Evolutionary conservation across 1,139 yeast genomes (phyloP).

Genomic region (Candida albicans): DNA sequence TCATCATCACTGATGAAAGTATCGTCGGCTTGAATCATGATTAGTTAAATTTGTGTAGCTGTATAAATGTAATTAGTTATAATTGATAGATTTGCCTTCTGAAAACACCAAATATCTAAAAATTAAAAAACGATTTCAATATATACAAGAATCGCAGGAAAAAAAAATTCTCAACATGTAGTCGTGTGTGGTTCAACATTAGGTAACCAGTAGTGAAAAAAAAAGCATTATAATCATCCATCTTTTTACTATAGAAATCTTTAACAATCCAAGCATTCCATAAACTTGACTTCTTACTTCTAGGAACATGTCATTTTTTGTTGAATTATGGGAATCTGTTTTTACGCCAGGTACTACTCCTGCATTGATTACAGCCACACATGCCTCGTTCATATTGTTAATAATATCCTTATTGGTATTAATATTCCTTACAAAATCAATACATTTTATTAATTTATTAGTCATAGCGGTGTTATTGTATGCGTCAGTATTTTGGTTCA

Average conservation of each 20-base stretch:
- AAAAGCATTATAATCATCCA: background rate
- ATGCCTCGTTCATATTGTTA: slow-evolving; percentile 32
- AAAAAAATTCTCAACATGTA: too few species aligned
- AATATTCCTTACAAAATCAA: slow-evolving; percentile 62
- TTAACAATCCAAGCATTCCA: background rate
- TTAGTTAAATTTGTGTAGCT: background rate
- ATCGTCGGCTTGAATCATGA: slow-evolving; percentile 32
- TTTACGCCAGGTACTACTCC: slow-evolving; percentile 96
- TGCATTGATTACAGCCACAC: slow-evolving; percentile 69
- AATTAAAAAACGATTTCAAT: too few species aligned
- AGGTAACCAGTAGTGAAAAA: background rate
- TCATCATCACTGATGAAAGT: slow-evolving; percentile 74
- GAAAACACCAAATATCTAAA: background rate
- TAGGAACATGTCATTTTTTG: slow-evolving; percentile 37
- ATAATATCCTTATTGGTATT: slow-evolving; percentile 53
- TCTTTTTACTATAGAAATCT: background rate
- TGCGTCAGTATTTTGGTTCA: slow-evolving; percentile 85
- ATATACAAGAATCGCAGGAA: too few species aligned
- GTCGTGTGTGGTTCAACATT: too few species aligned
- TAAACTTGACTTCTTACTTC: too few species aligned
- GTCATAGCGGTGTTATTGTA: slow-evolving; percentile 71
- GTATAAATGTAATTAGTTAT: background rate
- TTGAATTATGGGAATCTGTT: slow-evolving; percentile 84
- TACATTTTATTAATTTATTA: slow-evolving; percentile 76
- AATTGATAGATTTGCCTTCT: slow-evolving; percentile 1